A percentile compares a stretch with the other conserved stretches of the same genome.
Conservation (phyloP, 768 basidiomycete genomes). For the Tricholoma sp. region DNA sequence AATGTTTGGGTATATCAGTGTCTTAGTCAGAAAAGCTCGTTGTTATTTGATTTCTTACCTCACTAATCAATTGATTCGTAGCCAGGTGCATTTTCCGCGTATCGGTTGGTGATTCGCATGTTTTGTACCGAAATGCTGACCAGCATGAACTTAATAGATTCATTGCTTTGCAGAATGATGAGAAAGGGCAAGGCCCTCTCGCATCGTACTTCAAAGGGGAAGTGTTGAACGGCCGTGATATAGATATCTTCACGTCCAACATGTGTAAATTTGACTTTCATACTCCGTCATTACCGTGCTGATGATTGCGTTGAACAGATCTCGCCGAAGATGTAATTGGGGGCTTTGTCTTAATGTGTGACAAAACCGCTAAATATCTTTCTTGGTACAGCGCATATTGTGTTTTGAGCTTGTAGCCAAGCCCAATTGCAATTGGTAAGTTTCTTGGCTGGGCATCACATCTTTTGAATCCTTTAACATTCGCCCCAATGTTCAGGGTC, state of each 20-base stretch:
- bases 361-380: neutral
- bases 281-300: slow-evolving; percentile 4
- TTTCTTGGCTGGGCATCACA: slow-evolving; percentile 1
- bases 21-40: slow-evolving; percentile 50
- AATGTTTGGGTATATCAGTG: slow-evolving; percentile 94
- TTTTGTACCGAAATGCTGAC: slow-evolving; percentile 3
- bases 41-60: neutral
- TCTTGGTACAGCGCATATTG: slow-evolving; percentile 60
- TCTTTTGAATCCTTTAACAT: neutral
- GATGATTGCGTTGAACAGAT: slow-evolving; percentile 37
- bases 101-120: slow-evolving; percentile 38
- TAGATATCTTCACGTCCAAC: slow-evolving; percentile 92
- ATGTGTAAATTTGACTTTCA: slow-evolving; percentile 63
- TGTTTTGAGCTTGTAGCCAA: slow-evolving; percentile 81
- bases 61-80: slow-evolving; percentile 18
- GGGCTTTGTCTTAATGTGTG: neutral
- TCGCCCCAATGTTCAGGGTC: slow-evolving; percentile 52
- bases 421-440: slow-evolving; percentile 71
- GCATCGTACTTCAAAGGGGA: slow-evolving; percentile 99
- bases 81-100: slow-evolving; percentile 95
- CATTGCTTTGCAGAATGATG: slow-evolving; percentile 86
- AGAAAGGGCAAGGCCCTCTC: slow-evolving; percentile 76
- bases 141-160: slow-evolving; percentile 38
- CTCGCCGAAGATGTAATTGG: slow-evolving; percentile 84
- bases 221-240: slow-evolving; percentile 73